Conservation (phyloP, 768 basidiomycete species). For the Kwoniella dendrophila region DNA sequence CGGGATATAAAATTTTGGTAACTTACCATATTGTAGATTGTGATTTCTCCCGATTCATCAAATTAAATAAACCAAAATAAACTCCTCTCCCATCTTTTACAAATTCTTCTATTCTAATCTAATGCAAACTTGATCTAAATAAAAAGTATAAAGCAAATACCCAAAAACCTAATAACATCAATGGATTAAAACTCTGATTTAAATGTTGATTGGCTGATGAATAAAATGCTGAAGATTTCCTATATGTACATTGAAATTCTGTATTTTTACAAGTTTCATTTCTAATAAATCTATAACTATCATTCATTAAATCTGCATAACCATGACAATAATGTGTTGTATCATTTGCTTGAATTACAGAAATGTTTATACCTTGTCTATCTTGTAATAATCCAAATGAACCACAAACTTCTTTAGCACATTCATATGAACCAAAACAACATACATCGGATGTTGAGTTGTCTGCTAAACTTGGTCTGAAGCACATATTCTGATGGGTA, state of each 20-base stretch:
- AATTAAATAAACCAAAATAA: no score
- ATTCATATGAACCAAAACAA: slow-evolving; percentile 8
- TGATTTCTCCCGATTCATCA: no score
- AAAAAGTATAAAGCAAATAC: no score
- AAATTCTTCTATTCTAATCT: no score
- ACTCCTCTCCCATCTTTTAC: no score
- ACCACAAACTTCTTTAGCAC: slow-evolving; percentile 7
- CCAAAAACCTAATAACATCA: no score
- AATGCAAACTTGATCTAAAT: no score
- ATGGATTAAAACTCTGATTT: no score
- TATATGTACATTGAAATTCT: not conserved
- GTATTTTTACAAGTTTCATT: slow-evolving; percentile 8
- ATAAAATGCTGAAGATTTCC: no score
- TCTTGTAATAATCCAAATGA: not conserved
- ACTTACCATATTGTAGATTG: no score
- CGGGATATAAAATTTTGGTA: no score
- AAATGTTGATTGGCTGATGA: no score
- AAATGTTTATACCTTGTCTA: not conserved
- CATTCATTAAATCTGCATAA: not conserved
- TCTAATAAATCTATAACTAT: not conserved
- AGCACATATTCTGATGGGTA: slow-evolving; percentile 6
- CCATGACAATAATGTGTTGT: slow-evolving; percentile 10
- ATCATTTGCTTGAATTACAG: slow-evolving; percentile 5
- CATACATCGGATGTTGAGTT: slow-evolving; percentile 16
- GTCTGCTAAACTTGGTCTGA: slow-evolving; percentile 5